Base-by-base conservation (phyloP, 129 eudicot species). In the Gnaphalium uliginosum region DNA sequence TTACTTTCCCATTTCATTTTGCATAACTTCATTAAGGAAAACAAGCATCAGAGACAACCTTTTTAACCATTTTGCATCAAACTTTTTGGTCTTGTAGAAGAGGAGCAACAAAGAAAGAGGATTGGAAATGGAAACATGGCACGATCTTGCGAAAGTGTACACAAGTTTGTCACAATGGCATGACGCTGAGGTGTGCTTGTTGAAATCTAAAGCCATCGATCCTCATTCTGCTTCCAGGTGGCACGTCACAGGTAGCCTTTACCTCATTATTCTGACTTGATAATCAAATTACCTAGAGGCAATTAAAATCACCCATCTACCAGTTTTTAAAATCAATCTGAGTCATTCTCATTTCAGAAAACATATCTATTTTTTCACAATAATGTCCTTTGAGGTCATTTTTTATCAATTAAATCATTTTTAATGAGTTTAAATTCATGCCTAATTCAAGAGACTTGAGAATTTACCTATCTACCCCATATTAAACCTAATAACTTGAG, bases 121-220 rank as follows among this genome's bases (percentile, higher is more conserved):
- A 57, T 77, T 93, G 68, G 98, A 93, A 85, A 82, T 90, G 89
- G 98, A 93, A 78, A 90, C 91, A 11, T 93, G 98, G 98, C 95
- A 93, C 74, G 97, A 93, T 83, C 90, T 93, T 67, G 96, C 98
- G n/a, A 86, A 85, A 4, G 59, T 93, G 19, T 93, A 93, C 71
- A 87, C 86, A 17, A 87, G 89, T 75, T 79, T 88, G 68, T 88
- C 90, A 10, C 96, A 94, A 71, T 90, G 98, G 98, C 86, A 77
- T 32, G 98, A 90, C 82, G 96, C 97, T 35, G 98, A 93, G 76
- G 85, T 87, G 60, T 93, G 98, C 62, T 77, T 93, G 68, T 81
- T 83, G 33, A 93, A 93, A 78, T 93, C 97, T 4, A 83, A 82
- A 78, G 90, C 93, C 54, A 87, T 93, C 56, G 70, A 77, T 83